Base-by-base conservation (phyloP, 75 land plant species). In the Selaginella tamariscina region DNA sequence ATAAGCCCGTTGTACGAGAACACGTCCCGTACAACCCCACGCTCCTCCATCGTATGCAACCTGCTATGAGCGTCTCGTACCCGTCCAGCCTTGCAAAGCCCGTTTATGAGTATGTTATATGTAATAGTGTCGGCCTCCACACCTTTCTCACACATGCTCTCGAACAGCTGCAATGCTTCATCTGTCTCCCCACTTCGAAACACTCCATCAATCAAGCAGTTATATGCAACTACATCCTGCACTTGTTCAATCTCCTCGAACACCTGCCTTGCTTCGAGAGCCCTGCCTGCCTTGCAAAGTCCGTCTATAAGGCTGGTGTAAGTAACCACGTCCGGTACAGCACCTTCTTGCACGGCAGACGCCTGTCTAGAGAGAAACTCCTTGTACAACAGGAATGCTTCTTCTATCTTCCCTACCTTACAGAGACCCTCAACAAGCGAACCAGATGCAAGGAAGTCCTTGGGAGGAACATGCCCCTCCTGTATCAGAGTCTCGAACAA, bases 261-360 rank as follows among this genome's bases (percentile, higher is more conserved):
- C 5, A 39, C 49, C 49, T 39, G 49, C 15, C 49, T 39, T 5
- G 49, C 49, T 15, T 39, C 49, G 49, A 39, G 49, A 5, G 15
- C 15, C 62, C 62, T 59, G 24, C 27, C 21, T 23, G 62, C 62
- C 26, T 59, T 27, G 24, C 21, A 59, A n/a, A 59, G 62, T 29
- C 65, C 30, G 1, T 29, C 27, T 1, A 70, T 70, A 5, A 39
- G 55, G 24, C 54, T 13, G 27, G 24, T 39, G 56, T n/a, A 68
- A 29, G 54, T 24, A 9, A 68, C 2, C 24, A 55, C 70, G 31
- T 85, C 77, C 15, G 49, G 49, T 5, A 39, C 49, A 39, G 49
- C 49, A n/a, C n/a, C n/a, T n/a, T n/a, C n/a, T n/a, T n/a, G n/a
- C 49, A 15, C 15, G 49, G 49, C 49, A 15, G 5, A 15, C 11